These are phyloP conservation scores for Pleurotus pulmonarius DNA, from an alignment of 768 basidiomycete genomes.

Conservation along the genomic window DNA sequence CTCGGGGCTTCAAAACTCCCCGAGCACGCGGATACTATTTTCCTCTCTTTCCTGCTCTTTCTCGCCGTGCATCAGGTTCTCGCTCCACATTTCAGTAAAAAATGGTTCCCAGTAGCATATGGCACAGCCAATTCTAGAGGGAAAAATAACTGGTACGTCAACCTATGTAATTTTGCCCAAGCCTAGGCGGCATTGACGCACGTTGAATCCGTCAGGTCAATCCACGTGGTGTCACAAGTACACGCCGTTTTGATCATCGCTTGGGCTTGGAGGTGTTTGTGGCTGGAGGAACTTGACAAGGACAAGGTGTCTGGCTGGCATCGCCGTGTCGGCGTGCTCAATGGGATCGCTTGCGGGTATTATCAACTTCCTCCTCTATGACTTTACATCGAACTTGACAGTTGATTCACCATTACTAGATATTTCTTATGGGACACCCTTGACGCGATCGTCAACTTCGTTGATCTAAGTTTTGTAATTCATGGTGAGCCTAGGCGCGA, in stretches of 20 bases:
- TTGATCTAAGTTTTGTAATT: constrained; percentile 69
- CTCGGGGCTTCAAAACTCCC: constrained; percentile 55
- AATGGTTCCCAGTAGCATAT: constrained; percentile 47
- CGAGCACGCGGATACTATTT: constrained; percentile 49
- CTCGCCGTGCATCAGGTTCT: constrained; percentile 52
- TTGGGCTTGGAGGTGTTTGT: constrained; percentile 52
- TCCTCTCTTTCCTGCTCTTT: constrained; percentile 54
- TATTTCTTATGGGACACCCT: constrained; percentile 85
- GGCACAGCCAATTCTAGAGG: constrained; percentile 40
- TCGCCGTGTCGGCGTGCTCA: constrained; percentile 46
- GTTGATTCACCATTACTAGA: constrained; percentile 23
- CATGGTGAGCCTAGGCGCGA: constrained; percentile 48
- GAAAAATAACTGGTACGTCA: constrained; percentile 58
- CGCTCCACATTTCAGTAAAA: constrained; percentile 48
- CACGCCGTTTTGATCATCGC: constrained; percentile 70
- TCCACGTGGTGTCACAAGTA: constrained; percentile 68
- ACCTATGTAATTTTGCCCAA: neutral
- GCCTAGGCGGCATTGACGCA: constrained; percentile 4
- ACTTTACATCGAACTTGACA: neutral
- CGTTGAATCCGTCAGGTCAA: constrained; percentile 43
- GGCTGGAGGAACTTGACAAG: constrained; percentile 38
- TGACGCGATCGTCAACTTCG: constrained; percentile 65
- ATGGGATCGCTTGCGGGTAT: constrained; percentile 71
- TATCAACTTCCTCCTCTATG: neutral
- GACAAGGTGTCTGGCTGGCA: constrained; percentile 81